Percentiles rank a stretch among this genome's conserved stretches.
Evolutionary conservation across 768 basidiomycete species (phyloP).

Genomic region (Suillus occidentalis): DNA sequence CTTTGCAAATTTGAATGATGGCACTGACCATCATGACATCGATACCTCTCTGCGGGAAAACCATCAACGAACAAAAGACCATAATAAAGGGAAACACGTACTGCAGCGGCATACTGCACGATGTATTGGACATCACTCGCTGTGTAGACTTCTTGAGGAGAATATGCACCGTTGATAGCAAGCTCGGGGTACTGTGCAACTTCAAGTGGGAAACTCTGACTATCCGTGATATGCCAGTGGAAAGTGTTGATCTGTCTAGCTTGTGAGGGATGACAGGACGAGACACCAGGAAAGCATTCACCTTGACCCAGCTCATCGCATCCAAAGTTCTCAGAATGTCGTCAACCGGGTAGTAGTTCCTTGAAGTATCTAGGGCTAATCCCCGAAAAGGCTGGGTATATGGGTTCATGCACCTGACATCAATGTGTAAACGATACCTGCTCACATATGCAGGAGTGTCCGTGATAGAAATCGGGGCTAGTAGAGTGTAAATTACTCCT

Average conservation of each 20-base stretch:
- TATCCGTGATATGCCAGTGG: constrained; percentile 51
- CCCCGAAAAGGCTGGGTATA: constrained; percentile 37
- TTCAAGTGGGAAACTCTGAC: constrained; percentile 50
- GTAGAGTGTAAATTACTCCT: constrained; percentile 36
- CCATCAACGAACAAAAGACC: background rate
- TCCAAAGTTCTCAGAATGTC: constrained; percentile 72
- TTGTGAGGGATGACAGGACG: background rate
- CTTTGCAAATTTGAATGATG: background rate
- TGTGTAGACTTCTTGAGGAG: constrained; percentile 33
- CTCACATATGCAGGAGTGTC: constrained; percentile 51
- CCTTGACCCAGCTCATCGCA: constrained; percentile 76
- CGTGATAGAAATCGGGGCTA: constrained; percentile 40
- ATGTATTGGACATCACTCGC: constrained; percentile 53
- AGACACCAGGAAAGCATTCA: constrained; percentile 15
- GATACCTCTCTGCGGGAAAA: constrained; percentile 52
- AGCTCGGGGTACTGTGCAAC: constrained; percentile 39
- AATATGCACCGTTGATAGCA: constrained; percentile 45
- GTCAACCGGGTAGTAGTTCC: constrained; percentile 41
- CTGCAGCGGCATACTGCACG: constrained; percentile 63
- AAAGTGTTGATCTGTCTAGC: constrained; percentile 44
- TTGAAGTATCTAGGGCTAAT: constrained; percentile 45
- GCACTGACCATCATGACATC: constrained; percentile 50
- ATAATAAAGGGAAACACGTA: constrained; percentile 33
- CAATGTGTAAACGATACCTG: constrained; percentile 29
- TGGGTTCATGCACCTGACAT: background rate